A percentile compares a stretch with the other conserved stretches of the same genome.
Conservation (phyloP, 2,329 filamentous ascomycete genomes). For the Chalara sp. region DNA sequence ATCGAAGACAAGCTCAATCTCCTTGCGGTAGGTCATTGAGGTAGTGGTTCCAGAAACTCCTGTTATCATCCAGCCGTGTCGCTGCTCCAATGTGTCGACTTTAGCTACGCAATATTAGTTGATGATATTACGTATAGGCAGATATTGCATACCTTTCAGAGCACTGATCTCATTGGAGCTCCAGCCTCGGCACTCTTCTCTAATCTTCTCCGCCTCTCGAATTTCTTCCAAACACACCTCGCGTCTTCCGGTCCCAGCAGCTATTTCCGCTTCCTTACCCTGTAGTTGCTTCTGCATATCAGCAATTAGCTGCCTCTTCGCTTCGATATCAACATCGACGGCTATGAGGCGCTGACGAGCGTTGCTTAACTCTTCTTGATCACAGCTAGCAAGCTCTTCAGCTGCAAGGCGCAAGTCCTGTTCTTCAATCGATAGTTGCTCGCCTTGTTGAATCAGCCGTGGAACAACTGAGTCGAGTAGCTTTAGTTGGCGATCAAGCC, state of each 20-base stretch:
- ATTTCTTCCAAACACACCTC: conserved; percentile 67
- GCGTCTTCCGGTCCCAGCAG: conserved; percentile 59
- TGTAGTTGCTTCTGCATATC: conserved; percentile 60
- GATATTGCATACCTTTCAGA: conserved; percentile 58
- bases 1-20: conserved; percentile 70
- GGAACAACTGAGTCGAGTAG: conserved; percentile 65
- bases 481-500: conserved; percentile 60
- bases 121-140: not conserved
- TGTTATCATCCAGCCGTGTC: conserved; percentile 66
- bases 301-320: conserved; percentile 61
- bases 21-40: conserved; percentile 67
- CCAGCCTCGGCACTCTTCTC: conserved; percentile 87
- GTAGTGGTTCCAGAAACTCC: conserved; percentile 54
- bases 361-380: conserved; percentile 69
- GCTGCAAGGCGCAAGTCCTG: conserved; percentile 65
- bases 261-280: conserved; percentile 59
- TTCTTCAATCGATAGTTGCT: conserved; percentile 55
- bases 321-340: conserved; percentile 61
- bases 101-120: conserved; percentile 42
- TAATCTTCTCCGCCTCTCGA: conserved; percentile 70
- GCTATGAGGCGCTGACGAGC: conserved; percentile 62
- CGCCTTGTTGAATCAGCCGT: conserved; percentile 50
- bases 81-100: conserved; percentile 57
- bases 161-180: conserved; percentile 71
- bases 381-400: conserved; percentile 69